phyloP scores from a whole-genome alignment of 331 rosid species.

The Pyracantha coccinea region DNA sequence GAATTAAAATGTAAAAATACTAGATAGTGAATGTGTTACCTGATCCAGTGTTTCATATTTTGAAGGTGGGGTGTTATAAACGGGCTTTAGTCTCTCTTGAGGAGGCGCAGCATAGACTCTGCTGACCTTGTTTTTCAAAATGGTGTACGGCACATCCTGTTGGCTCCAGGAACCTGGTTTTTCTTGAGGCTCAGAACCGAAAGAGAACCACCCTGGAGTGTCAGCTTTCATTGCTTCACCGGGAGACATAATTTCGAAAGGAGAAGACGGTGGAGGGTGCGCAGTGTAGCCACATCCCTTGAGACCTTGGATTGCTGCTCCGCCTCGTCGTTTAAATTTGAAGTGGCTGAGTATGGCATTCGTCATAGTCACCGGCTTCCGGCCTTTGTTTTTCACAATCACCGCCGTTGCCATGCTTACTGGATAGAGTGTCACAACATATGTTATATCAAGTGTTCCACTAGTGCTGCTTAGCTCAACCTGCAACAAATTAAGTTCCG shows the following conservation, averaged over 20 bases:
- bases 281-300: constrained; percentile 53
- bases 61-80: constrained; percentile 74
- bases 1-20: neutral
- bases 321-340: constrained; percentile 55
- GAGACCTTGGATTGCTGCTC: constrained; percentile 82
- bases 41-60: constrained; percentile 84
- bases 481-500: constrained; percentile 10
- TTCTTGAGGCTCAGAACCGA: constrained; percentile 43
- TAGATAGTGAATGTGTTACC: constrained; percentile 28
- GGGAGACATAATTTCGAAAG: constrained; percentile 66
- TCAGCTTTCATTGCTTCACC: constrained; percentile 59
- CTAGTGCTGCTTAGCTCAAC: constrained; percentile 40
- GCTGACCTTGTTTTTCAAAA: constrained; percentile 72
- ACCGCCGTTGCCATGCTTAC: constrained; percentile 91
- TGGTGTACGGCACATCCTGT: constrained; percentile 64
- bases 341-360: constrained; percentile 80
- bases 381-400: constrained; percentile 55
- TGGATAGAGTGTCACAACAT: constrained; percentile 72
- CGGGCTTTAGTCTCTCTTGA: constrained; percentile 57
- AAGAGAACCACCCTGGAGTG: constrained; percentile 43
- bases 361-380: constrained; percentile 45
- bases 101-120: constrained; percentile 88
- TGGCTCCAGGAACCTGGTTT: constrained; percentile 61
- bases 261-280: constrained; percentile 66
- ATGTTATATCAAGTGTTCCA: constrained; percentile 51